Evolutionary conservation across 2,329 filamentous ascomycete species (phyloP).

Genomic region (Sporothrix dimorphospora): DNA sequence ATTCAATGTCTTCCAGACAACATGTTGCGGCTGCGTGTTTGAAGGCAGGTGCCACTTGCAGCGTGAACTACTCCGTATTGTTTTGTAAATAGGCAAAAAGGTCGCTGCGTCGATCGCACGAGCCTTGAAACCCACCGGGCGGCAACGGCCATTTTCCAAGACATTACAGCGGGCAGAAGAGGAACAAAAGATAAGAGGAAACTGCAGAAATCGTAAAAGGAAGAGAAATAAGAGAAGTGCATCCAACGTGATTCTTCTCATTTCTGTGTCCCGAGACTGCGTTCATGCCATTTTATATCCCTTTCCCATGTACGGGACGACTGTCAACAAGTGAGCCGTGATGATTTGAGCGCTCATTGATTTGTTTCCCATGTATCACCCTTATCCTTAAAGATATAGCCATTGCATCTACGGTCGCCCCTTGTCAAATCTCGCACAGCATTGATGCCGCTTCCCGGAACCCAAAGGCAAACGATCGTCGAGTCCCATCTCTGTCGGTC

Average conservation of each 20-base stretch:
- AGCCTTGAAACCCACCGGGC: constrained; percentile 22
- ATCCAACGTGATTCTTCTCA: background rate
- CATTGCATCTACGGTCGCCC: no score
- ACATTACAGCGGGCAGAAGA: background rate
- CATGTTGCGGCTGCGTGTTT: background rate
- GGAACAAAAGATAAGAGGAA: background rate
- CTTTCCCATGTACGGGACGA: background rate
- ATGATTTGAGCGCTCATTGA: background rate
- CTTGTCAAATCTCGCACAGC: background rate
- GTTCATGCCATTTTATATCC: constrained; percentile 11
- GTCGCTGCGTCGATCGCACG: constrained; percentile 23
- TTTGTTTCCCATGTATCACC: background rate
- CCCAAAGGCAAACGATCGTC: background rate
- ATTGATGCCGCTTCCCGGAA: background rate
- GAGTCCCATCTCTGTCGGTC: constrained; percentile 1
- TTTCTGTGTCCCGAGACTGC: background rate
- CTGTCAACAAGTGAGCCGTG: background rate
- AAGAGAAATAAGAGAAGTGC: background rate
- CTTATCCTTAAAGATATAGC: background rate
- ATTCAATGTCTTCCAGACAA: background rate
- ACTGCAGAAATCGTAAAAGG: background rate
- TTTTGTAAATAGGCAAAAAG: constrained; percentile 9
- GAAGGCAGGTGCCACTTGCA: background rate
- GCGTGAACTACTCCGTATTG: background rate
- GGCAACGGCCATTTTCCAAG: background rate